Percentiles rank a stretch among this genome's conserved stretches.
phyloP scores from a whole-genome alignment of 2,329 filamentous ascomycete genomes.

The Curvularia sp. region DNA sequence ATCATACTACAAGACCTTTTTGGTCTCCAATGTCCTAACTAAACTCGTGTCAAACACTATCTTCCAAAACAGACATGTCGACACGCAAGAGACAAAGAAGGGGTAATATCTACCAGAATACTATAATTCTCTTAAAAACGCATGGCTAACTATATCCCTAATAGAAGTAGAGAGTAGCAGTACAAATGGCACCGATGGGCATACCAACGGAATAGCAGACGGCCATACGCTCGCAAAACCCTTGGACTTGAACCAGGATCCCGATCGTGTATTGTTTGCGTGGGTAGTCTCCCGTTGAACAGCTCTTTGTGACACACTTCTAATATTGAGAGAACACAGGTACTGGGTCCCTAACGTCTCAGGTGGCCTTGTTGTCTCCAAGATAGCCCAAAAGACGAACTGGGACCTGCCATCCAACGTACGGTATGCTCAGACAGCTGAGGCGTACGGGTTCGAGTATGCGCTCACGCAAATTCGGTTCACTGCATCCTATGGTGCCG shows the following conservation, averaged over 20 bases:
- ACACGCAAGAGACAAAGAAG: constrained; percentile 10
- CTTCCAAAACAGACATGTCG: not conserved
- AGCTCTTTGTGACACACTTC: not conserved
- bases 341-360: constrained; percentile 65
- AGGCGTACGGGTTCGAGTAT: constrained; percentile 60
- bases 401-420: constrained; percentile 61
- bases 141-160: not conserved
- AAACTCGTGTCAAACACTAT: not conserved
- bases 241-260: constrained; percentile 53
- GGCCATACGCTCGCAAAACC: constrained; percentile 34
- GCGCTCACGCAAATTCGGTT: constrained; percentile 62
- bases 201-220: not conserved
- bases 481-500: constrained; percentile 59
- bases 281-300: constrained; percentile 17
- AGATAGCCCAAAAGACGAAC: constrained; percentile 59
- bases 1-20: not conserved
- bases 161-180: not conserved
- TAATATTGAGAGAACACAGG: constrained; percentile 25
- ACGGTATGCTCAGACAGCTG: constrained; percentile 59
- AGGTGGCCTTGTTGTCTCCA: constrained; percentile 61
- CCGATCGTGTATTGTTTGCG: constrained; percentile 57
- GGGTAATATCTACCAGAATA: not conserved
- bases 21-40: not conserved
- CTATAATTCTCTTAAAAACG: not conserved
- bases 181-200: constrained; percentile 1